Percentiles rank a stretch among this genome's conserved stretches.
These are phyloP conservation scores for Achlya hypogyna DNA, from an alignment of 352 stramenopile genomes.

Conservation along the genomic window DNA sequence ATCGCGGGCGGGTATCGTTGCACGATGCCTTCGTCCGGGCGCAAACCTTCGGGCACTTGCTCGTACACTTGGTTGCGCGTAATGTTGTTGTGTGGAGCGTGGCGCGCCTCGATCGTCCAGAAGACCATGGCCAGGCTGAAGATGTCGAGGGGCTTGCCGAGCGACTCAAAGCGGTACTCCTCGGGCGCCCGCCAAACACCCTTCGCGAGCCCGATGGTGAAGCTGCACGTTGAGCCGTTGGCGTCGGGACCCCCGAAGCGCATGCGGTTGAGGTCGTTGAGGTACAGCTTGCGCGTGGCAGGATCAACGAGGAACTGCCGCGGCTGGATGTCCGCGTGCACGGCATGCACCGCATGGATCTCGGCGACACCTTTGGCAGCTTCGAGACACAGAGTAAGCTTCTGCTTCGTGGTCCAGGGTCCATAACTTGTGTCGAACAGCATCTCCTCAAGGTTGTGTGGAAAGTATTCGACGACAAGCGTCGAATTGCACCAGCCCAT, in stretches of 20 bases:
- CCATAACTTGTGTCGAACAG: constrained; percentile 30
- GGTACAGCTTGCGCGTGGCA: constrained; percentile 33
- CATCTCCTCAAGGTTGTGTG: constrained; percentile 45
- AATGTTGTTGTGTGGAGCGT: constrained; percentile 37
- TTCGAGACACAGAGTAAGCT: constrained; percentile 41
- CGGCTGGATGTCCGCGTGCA: constrained; percentile 65
- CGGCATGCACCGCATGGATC: constrained; percentile 34
- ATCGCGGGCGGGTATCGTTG: constrained; percentile 48
- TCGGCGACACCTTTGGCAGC: constrained; percentile 51
- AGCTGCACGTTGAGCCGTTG: constrained; percentile 45
- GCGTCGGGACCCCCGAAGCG: constrained; percentile 48
- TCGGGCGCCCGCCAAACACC: constrained; percentile 72
- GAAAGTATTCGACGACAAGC: constrained; percentile 66
- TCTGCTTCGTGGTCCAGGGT: constrained; percentile 22
- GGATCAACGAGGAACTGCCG: constrained; percentile 68
- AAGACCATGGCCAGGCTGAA: constrained; percentile 66
- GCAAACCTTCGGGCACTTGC: constrained; percentile 34
- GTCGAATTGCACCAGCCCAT: constrained; percentile 71
- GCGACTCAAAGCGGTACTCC: constrained; percentile 38
- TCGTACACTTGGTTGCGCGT: constrained; percentile 45
- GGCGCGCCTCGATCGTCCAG: constrained; percentile 43
- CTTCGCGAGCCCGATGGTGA: constrained; percentile 53
- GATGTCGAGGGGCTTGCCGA: constrained; percentile 56
- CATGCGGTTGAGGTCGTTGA: constrained; percentile 81
- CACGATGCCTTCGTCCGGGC: constrained; percentile 41